Evolutionary conservation across 306 rosid genomes (phyloP), one percentile per base, ranked within the genome.

Genomic region (Prosopis cineraria): DNA sequence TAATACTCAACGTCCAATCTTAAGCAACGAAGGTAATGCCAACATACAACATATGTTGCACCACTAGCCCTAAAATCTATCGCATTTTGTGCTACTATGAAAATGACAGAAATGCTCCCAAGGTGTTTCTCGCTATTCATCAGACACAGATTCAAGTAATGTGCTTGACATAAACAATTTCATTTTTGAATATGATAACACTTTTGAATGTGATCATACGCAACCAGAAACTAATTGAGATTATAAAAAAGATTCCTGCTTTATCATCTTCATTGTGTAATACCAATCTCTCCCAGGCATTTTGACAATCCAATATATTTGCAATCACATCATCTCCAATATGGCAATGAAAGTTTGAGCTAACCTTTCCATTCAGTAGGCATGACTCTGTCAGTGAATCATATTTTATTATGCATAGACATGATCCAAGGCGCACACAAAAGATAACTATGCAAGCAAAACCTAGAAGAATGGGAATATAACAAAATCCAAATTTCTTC

Each of bases 11-110:
- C 59, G 30, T 37, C 29, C 39, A 55, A 45, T 19, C 44, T 59
- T 67, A 27, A 25, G 68, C 3, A 40, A 75, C 55, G 20, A 65
- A 19, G 41, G 56, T 27, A 41, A 29, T 43, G 33, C 6, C 24
- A 16, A 34, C 43, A 68, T 63, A 47, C 24, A 16, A 34, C 43
- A 68, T 63, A 47, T 73, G 53, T 47, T 16, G 41, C 16, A 40
- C 25, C 41, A 69, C 59, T 25, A 82, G 53, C 48, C 58, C 60
- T 33, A 48, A 13, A 55, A 66, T 56, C 37, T 22, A 71, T 24
- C 19, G 30, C 9, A 25, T 74, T 44, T 40, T 20, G 24, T 11
- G 43, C 22, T 5, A 4, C 3, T 56, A 56, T 56, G 6, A 33
- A 62, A 31, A 31, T 62, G 68, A 31, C 45, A 64, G 34, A 62